phyloP scores from a whole-genome alignment of 495 filamentous ascomycete species.

The Podospora sp. region DNA sequence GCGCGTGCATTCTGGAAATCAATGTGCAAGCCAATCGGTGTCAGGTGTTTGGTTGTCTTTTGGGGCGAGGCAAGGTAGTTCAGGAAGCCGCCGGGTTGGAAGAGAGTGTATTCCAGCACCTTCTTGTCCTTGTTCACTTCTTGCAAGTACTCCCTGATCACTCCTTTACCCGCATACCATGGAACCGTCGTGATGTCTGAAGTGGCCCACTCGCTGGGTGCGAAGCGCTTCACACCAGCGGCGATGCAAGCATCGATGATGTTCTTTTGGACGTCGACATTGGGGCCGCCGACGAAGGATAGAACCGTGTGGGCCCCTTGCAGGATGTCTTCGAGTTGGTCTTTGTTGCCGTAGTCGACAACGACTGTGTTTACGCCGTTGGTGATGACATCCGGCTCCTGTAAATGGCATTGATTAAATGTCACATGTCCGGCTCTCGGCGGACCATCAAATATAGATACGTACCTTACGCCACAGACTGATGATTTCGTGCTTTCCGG shows the following conservation, averaged over 20 bases:
- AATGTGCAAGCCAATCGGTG: slow-evolving; percentile 38
- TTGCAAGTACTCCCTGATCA: slow-evolving; percentile 51
- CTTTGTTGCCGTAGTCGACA: slow-evolving; percentile 48
- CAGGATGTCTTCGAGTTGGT: slow-evolving; percentile 41
- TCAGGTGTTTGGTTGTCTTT: slow-evolving; percentile 53
- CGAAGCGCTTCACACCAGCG: slow-evolving; percentile 58
- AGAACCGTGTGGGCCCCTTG: slow-evolving; percentile 57
- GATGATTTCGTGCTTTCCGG: slow-evolving; percentile 54
- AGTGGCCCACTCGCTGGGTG: slow-evolving; percentile 51
- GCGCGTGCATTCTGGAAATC: slow-evolving; percentile 55
- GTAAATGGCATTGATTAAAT: no score
- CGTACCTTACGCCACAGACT: not conserved
- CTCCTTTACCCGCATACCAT: slow-evolving; percentile 55
- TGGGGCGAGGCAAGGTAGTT: slow-evolving; percentile 57
- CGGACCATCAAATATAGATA: not conserved
- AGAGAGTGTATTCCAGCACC: slow-evolving; percentile 60
- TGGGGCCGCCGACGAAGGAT: slow-evolving; percentile 53
- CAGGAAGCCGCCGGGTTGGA: slow-evolving; percentile 58
- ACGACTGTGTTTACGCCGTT: not conserved
- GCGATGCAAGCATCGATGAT: slow-evolving; percentile 56
- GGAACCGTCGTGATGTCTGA: slow-evolving; percentile 36
- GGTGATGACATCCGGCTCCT: no score
- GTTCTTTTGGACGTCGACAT: slow-evolving; percentile 42
- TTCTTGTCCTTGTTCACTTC: slow-evolving; percentile 54
- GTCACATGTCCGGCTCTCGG: not conserved